These are phyloP conservation scores for Starmera stellimalicola DNA, from an alignment of 1,139 yeast genomes.

Conservation along the genomic window DNA sequence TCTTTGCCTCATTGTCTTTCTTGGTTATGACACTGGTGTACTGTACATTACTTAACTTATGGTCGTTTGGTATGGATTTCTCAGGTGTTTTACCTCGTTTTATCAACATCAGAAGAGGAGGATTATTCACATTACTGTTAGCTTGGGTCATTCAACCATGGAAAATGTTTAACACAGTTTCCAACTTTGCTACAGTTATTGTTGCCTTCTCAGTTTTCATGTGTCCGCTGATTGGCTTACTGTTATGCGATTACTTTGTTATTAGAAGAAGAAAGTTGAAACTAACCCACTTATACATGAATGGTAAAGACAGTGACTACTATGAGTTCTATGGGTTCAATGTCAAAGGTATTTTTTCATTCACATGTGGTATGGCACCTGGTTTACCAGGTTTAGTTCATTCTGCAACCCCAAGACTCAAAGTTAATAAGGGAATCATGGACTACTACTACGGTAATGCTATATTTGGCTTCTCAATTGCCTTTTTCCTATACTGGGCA, in stretches of 20 bases:
- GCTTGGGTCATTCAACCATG: conserved; percentile 24
- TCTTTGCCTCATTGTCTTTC: conserved; percentile 25
- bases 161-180: conserved; percentile 24
- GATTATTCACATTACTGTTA: conserved; percentile 15
- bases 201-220: conserved; percentile 24
- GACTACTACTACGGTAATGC: conserved; percentile 23
- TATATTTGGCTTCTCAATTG: conserved; percentile 24
- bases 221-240: conserved; percentile 23
- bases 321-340: conserved; percentile 25
- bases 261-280: conserved; percentile 22
- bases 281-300: conserved; percentile 21
- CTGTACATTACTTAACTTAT: conserved; percentile 21
- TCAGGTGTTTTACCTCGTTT: conserved; percentile 25
- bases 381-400: conserved; percentile 29
- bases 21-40: conserved; percentile 20
- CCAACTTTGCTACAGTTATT: conserved; percentile 24
- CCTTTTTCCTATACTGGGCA: conserved; percentile 20
- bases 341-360: conserved; percentile 21
- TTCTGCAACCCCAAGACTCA: conserved; percentile 21
- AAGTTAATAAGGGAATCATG: conserved; percentile 21
- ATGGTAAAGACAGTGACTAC: conserved; percentile 19
- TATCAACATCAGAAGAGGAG: conserved; percentile 25
- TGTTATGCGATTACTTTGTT: conserved; percentile 21
- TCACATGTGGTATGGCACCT: conserved; percentile 21
- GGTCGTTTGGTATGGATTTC: conserved; percentile 29